Conservation (phyloP, 148 eudicot species). For the Vaccinium corymbosum region DNA sequence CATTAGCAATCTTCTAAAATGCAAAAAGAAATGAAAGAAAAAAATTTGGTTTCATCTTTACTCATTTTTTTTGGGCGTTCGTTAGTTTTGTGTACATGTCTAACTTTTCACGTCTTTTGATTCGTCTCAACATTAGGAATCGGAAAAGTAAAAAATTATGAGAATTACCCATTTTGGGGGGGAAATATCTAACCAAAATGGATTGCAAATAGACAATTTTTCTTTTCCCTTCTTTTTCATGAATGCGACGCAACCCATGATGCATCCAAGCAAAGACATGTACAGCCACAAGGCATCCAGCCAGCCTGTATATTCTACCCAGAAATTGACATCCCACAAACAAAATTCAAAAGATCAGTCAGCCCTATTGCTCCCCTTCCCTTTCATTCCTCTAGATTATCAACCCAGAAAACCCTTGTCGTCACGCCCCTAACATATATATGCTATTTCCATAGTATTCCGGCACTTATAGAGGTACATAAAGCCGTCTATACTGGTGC, state of each 20-base stretch:
- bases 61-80: too few species aligned
- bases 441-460: too few species aligned
- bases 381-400: neutral
- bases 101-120: too few species aligned
- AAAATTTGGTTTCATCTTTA: too few species aligned
- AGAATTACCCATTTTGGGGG: too few species aligned
- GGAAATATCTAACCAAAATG: too few species aligned
- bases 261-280: neutral
- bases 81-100: too few species aligned
- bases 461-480: too few species aligned
- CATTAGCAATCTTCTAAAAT: neutral
- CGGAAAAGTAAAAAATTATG: too few species aligned
- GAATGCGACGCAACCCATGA: neutral
- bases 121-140: too few species aligned
- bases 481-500: too few species aligned
- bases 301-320: constrained; percentile 14
- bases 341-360: constrained; percentile 1
- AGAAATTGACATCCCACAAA: neutral
- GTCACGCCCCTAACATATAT: too few species aligned
- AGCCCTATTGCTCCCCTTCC: neutral
- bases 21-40: neutral
- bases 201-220: neutral
- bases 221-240: neutral
- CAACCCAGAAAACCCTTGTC: neutral
- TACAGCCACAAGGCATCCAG: neutral